These are phyloP conservation scores for Kwoniella sp. DNA, from an alignment of 768 basidiomycete species.

Conservation along the genomic window DNA sequence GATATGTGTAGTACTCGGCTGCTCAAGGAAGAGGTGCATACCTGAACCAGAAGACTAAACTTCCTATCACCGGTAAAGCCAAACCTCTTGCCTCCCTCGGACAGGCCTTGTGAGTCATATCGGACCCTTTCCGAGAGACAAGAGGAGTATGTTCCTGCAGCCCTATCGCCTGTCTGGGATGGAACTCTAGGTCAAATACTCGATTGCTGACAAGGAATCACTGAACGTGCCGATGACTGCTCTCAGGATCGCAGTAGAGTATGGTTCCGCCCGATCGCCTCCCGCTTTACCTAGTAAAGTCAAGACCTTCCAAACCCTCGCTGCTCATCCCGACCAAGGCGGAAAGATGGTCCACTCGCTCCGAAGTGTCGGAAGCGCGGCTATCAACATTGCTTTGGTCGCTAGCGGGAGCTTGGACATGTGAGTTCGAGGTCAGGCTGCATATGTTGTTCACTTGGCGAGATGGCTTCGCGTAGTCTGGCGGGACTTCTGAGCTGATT, in stretches of 20 bases:
- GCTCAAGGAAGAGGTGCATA: slow-evolving; percentile 78
- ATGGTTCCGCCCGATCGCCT: slow-evolving; percentile 33
- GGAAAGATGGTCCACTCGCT: slow-evolving; percentile 85
- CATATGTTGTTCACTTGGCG: too few species aligned
- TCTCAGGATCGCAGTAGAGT: slow-evolving; percentile 44
- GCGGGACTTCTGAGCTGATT: slow-evolving; percentile 57
- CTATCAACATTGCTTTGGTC: slow-evolving; percentile 60
- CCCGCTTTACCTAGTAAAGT: slow-evolving; percentile 60
- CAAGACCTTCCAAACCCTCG: slow-evolving; percentile 71
- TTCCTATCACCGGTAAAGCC: slow-evolving; percentile 64
- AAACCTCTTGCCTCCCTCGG: slow-evolving; percentile 70
- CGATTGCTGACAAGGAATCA: background rate
- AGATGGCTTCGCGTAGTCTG: too few species aligned
- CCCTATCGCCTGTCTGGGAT: too few species aligned
- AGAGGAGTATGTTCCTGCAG: too few species aligned
- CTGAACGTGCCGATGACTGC: background rate
- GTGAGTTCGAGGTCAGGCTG: slow-evolving; percentile 62
- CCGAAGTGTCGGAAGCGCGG: slow-evolving; percentile 69
- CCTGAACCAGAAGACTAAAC: slow-evolving; percentile 64
- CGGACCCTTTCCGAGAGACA: background rate
- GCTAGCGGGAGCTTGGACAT: slow-evolving; percentile 86
- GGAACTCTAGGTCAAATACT: too few species aligned
- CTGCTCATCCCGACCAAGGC: slow-evolving; percentile 70
- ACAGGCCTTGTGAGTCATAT: slow-evolving; percentile 63
- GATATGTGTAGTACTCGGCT: slow-evolving; percentile 65